Evolutionary conservation across 352 stramenopile genomes (phyloP).

Genomic region (Phytopythium montanum): DNA sequence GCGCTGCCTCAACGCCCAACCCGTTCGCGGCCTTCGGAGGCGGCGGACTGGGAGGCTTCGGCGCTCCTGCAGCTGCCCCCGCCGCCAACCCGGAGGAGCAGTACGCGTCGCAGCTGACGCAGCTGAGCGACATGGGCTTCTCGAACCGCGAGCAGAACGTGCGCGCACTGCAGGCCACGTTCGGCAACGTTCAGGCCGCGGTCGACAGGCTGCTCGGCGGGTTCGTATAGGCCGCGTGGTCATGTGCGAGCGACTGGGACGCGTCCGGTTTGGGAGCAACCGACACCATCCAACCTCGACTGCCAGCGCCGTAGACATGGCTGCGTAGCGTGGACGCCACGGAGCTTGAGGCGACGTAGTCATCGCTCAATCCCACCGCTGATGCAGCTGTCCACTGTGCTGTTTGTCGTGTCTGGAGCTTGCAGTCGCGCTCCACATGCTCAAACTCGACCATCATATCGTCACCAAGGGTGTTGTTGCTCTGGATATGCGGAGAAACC

Average conservation of each 20-base stretch:
- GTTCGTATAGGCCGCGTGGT: slow-evolving; percentile 30
- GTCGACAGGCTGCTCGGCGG: slow-evolving; percentile 87
- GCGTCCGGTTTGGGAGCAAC: not conserved
- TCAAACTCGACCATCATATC: too few species aligned
- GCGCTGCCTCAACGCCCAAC: slow-evolving; percentile 23
- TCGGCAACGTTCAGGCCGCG: slow-evolving; percentile 88
- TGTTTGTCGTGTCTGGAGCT: too few species aligned
- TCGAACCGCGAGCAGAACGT: slow-evolving; percentile 87
- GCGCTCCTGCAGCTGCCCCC: slow-evolving; percentile 25
- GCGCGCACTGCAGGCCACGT: slow-evolving; percentile 77
- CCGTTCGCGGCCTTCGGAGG: slow-evolving; percentile 48
- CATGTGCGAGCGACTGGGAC: not conserved
- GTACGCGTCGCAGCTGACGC: slow-evolving; percentile 86
- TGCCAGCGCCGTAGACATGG: not conserved
- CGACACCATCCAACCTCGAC: not conserved
- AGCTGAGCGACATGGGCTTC: slow-evolving; percentile 91
- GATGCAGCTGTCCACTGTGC: too few species aligned
- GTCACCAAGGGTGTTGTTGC: too few species aligned
- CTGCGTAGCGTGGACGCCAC: too few species aligned
- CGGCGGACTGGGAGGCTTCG: slow-evolving; percentile 25
- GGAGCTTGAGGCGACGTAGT: not conserved
- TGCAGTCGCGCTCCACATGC: too few species aligned
- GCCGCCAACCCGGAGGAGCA: slow-evolving; percentile 73
- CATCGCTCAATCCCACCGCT: too few species aligned
- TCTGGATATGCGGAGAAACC: too few species aligned